These are phyloP conservation scores for Physcomitrellopsis africana DNA, from an alignment of 225 moss, liverwort and hornwort species.

Conservation along the genomic window DNA sequence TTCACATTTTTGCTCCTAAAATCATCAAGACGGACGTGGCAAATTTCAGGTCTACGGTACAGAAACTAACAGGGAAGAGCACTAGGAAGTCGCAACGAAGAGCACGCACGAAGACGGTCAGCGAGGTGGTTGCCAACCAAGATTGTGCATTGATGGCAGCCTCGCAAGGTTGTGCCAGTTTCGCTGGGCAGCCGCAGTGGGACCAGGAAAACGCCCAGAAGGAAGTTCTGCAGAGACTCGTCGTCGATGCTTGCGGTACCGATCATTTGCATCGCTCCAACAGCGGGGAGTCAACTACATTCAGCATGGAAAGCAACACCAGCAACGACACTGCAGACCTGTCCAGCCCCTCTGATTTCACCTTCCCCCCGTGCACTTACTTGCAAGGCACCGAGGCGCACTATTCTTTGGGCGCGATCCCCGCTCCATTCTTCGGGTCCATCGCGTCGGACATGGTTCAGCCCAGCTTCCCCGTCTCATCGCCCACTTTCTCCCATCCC, in stretches of 20 bases:
- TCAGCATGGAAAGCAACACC: conserved; percentile 35
- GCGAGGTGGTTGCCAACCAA: not conserved
- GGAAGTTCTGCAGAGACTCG: conserved; percentile 31
- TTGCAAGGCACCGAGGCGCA: conserved; percentile 32
- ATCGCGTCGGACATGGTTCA: conserved; percentile 24
- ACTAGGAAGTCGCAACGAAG: conserved; percentile 24
- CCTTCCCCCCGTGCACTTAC: conserved; percentile 7
- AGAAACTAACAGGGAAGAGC: conserved; percentile 59
- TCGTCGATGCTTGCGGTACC: conserved; percentile 25
- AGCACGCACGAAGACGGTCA: conserved; percentile 6
- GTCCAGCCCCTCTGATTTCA: conserved; percentile 26
- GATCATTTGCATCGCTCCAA: conserved; percentile 11
- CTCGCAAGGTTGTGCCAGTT: not conserved
- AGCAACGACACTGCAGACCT: conserved; percentile 17
- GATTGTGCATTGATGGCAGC: not conserved
- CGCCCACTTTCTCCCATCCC: not conserved
- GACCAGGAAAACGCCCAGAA: conserved; percentile 26
- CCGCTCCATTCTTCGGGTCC: conserved; percentile 38
- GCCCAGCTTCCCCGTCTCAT: conserved; percentile 6
- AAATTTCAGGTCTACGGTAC: conserved; percentile 68
- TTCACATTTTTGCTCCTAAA: conserved; percentile 74
- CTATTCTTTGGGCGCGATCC: conserved; percentile 40
- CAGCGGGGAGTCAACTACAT: conserved; percentile 39
- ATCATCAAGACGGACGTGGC: conserved; percentile 70
- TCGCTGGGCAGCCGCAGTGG: conserved; percentile 8